Evolutionary conservation across 169 alveolate species (phyloP), one percentile per base, ranked within the genome.

Genomic region (Blepharisma undulans): DNA sequence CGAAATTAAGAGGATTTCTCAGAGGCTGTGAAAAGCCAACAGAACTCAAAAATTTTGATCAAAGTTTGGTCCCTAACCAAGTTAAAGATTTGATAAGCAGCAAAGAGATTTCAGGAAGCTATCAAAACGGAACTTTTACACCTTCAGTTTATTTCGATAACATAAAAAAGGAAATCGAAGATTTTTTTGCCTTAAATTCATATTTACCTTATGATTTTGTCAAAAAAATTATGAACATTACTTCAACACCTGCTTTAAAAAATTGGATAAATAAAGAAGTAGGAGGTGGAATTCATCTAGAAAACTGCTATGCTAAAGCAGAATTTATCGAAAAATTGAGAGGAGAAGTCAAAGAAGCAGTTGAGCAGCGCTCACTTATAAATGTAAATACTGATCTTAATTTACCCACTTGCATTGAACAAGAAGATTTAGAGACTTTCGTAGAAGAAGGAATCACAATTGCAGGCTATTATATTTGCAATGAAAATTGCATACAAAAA

Each of bases 11-110:
- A 25, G 92, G 92, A 8, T 18, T 27, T 27, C 29, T 88, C 21
- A 72, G 92, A 74, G 92, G 72, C 29, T 21, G 78, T 25, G 77
- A 71, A 32, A 33, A 88, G 74, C 92, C 92, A 18, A 25, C 77
- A 72, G 61, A 88, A 19, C 76, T 88, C 10, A 72, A 72, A 36
- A 29, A 76, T 34, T 76, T 88, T 36, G 87, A 88, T 33, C 22
- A 18, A 34, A 76, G 66, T 33, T 76, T 88, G 48, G 33, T 76
- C n/a, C 30, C n/a, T 0, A 21, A 33, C 10, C 79, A 88, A 76
- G 77, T 88, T n/a, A 27, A 88, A 4, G 22, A 27, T 18, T 14
- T 88, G 21, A 27, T 88, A 29, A 33, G 29, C 6, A 34, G 27
- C n/a, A 33, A 76, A 27, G 60, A 88, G 77, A 72, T 88, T 22